Percentiles rank a stretch among this genome's conserved stretches.
phyloP scores from a whole-genome alignment of 169 alveolate genomes.

The Plasmodium gonderi region DNA sequence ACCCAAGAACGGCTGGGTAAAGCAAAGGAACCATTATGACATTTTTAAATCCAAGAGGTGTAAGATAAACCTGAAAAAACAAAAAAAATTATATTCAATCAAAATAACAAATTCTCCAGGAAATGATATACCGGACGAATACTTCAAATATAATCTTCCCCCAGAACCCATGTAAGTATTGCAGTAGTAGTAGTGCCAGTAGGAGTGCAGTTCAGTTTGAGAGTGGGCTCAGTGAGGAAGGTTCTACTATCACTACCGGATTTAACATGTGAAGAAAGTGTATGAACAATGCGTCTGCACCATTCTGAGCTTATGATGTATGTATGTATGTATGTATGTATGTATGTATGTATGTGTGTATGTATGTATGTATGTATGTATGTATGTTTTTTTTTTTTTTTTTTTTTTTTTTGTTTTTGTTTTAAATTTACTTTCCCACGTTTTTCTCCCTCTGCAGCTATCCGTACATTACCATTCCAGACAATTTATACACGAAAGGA shows the following conservation, averaged over 20 bases:
- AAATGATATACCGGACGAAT: constrained; percentile 37
- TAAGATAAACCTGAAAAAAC: neutral
- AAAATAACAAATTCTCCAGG: neutral
- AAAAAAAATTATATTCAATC: neutral
- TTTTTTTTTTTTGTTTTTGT: neutral
- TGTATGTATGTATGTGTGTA: neutral
- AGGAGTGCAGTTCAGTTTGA: no score
- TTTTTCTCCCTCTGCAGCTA: neutral
- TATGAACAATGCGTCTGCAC: no score
- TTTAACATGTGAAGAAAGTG: no score
- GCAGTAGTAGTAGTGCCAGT: no score
- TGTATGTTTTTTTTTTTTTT: neutral
- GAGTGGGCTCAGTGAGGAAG: no score
- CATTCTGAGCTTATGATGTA: no score
- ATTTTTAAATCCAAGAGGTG: neutral
- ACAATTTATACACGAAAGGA: constrained; percentile 25
- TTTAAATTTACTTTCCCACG: no score
- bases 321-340: neutral
- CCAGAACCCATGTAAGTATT: constrained; percentile 51
- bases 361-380: neutral
- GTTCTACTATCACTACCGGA: no score
- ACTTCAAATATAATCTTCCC: constrained; percentile 47
- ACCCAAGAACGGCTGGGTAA: neutral
- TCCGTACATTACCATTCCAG: constrained; percentile 45
- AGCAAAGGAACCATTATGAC: neutral